Base-by-base conservation (phyloP, 306 rosid genomes). In the Cicer chorassanicum region DNA sequence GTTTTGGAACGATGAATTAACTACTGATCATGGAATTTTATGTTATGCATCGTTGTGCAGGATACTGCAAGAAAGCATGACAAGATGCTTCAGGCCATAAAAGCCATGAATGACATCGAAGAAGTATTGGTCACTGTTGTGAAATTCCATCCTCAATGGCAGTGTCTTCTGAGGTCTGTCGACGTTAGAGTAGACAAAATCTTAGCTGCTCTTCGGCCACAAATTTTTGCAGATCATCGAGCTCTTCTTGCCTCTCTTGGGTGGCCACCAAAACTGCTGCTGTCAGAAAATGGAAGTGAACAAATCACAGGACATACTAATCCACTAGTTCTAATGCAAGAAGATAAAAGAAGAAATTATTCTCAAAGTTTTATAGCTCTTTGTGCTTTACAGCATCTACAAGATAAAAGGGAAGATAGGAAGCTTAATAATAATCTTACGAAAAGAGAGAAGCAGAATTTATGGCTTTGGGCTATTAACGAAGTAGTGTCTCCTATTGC, bases 241-340 rank as follows among this genome's bases (percentile, higher is more conserved):
- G 88, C 93, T 43, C 82, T 91, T 84, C 93, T 91, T 1, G 54
- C 44, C 75, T 87, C 91, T 81, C 83, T 91, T 65, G 96, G 96
- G 64, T 91, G 96, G 96, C 96, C 96, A 5, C 96, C 96, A n/a
- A 91, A 88, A 78, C 82, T 90, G 53, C 71, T 86, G 6, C 53
- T 76, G 0, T 77, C 87, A 1, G 77, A 82, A 21, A 62, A 14
- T 48, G 86, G 78, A 68, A 81, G 70, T 9, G 83, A 76, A 36
- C 78, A 65, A 71, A 68, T 82, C 21, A 6, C 76, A 38, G 81
- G 73, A 46, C 45, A 87, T 67, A 89, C 86, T 40, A 87, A 91
- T 77, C 93, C 96, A 18, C 75, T 91, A 57, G 80, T 85, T 75
- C 70, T 86, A n/a, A 85, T 91, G 92, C 87, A 77, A 73, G 93